phyloP scores from a whole-genome alignment of 108 stramenopile genomes.

The Nitzschia palea region DNA sequence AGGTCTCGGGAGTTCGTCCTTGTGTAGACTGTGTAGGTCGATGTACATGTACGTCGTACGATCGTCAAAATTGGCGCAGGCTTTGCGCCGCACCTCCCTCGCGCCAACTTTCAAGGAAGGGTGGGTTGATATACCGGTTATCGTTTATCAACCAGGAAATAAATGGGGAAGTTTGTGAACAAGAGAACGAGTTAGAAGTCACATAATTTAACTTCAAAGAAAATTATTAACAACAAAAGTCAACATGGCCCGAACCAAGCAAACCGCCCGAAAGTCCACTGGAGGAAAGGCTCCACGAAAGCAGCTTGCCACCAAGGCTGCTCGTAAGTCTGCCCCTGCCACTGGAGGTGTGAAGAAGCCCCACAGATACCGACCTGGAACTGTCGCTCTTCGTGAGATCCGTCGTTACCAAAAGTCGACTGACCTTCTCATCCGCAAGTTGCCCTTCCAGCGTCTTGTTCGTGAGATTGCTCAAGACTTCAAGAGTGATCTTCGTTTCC shows the following conservation, averaged over 20 bases:
- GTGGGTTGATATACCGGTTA: neutral
- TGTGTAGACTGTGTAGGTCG: neutral
- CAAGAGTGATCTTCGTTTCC: slow-evolving; percentile 97
- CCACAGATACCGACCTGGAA: slow-evolving; percentile 92
- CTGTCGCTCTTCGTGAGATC: slow-evolving; percentile 97
- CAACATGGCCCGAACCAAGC: slow-evolving; percentile 97
- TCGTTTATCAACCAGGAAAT: neutral
- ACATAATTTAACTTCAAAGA: slow-evolving; percentile 13
- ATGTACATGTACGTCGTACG: neutral
- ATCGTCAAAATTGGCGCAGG: neutral
- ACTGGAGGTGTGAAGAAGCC: slow-evolving; percentile 94
- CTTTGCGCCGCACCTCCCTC: neutral
- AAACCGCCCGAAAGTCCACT: slow-evolving; percentile 97
- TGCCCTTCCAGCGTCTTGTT: slow-evolving; percentile 95
- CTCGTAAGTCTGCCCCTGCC: slow-evolving; percentile 76
- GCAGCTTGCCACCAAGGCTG: slow-evolving; percentile 94
- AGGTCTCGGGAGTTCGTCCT: neutral
- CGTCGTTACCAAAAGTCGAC: slow-evolving; percentile 96
- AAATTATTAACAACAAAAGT: slow-evolving; percentile 6
- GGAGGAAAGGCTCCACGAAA: slow-evolving; percentile 97
- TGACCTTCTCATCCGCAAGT: slow-evolving; percentile 94
- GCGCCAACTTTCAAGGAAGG: neutral
- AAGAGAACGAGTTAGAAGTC: too few species aligned
- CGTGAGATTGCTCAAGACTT: slow-evolving; percentile 97
- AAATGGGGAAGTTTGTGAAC: neutral